These are phyloP conservation scores for Hypoxylon cercidicola DNA, from an alignment of 495 filamentous ascomycete genomes.

Conservation along the genomic window DNA sequence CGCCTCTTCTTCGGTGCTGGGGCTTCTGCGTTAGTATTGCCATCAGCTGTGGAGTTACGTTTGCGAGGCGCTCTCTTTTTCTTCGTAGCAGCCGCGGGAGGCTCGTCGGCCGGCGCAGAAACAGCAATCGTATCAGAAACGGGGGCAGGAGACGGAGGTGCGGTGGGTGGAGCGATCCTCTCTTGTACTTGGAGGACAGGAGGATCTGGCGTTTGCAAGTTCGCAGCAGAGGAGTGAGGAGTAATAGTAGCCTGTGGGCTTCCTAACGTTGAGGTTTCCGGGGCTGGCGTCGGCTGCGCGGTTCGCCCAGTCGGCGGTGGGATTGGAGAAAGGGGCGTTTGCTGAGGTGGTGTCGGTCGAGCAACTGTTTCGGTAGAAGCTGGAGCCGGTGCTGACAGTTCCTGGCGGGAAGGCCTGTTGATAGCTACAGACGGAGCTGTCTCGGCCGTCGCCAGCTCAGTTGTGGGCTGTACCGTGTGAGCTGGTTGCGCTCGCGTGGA, in stretches of 20 bases:
- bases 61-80: constrained; percentile 41
- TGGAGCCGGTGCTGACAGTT: constrained; percentile 42
- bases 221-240: background rate
- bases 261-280: constrained; percentile 10
- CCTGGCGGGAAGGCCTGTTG: constrained; percentile 24
- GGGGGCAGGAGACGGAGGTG: constrained; percentile 34
- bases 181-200: constrained; percentile 17
- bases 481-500: background rate
- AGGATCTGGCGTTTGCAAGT: constrained; percentile 10
- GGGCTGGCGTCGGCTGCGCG: constrained; percentile 29
- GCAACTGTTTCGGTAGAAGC: constrained; percentile 21
- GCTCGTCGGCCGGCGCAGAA: constrained; percentile 19
- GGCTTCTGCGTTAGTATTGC: constrained; percentile 25
- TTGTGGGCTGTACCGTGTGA: background rate
- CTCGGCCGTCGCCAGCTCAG: constrained; percentile 6
- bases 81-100: constrained; percentile 31
- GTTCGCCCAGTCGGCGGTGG: constrained; percentile 28
- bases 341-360: constrained; percentile 13
- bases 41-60: constrained; percentile 28
- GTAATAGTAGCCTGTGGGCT: constrained; percentile 2
- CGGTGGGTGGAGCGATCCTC: constrained; percentile 24
- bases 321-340: constrained; percentile 26
- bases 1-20: constrained; percentile 37
- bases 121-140: constrained; percentile 32
- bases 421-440: constrained; percentile 7